Percentiles rank a stretch among this genome's conserved stretches.
Evolutionary conservation across 345 rosid genomes (phyloP).

Genomic region (Lepidium didymum): DNA sequence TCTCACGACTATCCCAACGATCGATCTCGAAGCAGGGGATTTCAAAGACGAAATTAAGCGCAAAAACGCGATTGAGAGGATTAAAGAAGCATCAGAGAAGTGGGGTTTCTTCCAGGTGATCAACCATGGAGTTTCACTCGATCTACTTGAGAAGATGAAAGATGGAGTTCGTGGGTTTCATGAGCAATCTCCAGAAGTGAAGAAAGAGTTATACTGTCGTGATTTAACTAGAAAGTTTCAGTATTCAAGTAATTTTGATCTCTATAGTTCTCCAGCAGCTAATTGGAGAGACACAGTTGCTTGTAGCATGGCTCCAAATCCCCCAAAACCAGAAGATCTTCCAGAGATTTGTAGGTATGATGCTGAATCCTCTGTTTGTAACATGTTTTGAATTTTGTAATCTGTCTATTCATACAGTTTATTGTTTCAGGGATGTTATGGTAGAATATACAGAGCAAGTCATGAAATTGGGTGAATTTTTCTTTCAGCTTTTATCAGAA

Average conservation of each 20-base stretch:
- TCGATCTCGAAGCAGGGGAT: constrained; percentile 12
- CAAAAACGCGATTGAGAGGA: neutral
- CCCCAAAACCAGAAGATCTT: constrained; percentile 26
- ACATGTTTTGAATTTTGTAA: neutral
- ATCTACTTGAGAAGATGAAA: constrained; percentile 13
- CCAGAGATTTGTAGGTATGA: constrained; percentile 28
- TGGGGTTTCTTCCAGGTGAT: constrained; percentile 32
- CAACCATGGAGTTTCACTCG: constrained; percentile 21
- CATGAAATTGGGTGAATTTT: constrained; percentile 22
- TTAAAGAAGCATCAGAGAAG: constrained; percentile 15
- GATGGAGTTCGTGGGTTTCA: constrained; percentile 23
- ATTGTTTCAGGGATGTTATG: constrained; percentile 31
- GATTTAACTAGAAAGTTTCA: constrained; percentile 1
- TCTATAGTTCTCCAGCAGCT: constrained; percentile 21
- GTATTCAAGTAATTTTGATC: constrained; percentile 30
- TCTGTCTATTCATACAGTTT: neutral
- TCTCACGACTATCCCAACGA: constrained; percentile 17
- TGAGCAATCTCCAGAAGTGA: constrained; percentile 14
- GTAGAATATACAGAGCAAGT: constrained; percentile 36
- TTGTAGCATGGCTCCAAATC: constrained; percentile 26
- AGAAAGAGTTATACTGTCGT: constrained; percentile 12
- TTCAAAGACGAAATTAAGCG: neutral
- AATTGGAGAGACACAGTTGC: constrained; percentile 38
- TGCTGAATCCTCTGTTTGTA: too few species aligned
- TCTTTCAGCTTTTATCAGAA: constrained; percentile 48